phyloP scores from a whole-genome alignment of 2,329 filamentous ascomycete genomes.

The Colletotrichum horii region DNA sequence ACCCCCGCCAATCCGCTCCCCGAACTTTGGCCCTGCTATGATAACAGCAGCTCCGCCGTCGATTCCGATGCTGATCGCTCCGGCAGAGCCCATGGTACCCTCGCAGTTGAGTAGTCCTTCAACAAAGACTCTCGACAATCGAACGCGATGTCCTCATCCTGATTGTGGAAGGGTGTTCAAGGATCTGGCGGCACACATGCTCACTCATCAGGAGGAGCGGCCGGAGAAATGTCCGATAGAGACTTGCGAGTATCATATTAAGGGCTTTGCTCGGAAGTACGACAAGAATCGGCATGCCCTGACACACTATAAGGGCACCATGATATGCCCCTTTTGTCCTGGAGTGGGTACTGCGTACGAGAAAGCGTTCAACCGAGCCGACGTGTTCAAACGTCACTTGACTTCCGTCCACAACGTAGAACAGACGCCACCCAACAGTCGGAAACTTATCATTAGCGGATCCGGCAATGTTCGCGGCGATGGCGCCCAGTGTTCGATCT shows the following conservation, averaged over 20 bases:
- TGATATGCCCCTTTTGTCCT: conserved; percentile 97
- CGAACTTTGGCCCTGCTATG: background rate
- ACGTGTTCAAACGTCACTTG: conserved; percentile 96
- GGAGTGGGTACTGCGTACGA: conserved; percentile 86
- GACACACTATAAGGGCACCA: conserved; percentile 97
- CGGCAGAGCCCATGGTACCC: background rate
- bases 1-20: conserved; percentile 6
- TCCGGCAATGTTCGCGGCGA: conserved; percentile 37
- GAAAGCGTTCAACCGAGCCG: conserved; percentile 94
- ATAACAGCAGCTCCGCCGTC: conserved; percentile 5
- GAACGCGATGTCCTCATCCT: conserved; percentile 59
- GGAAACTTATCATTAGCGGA: conserved; percentile 66
- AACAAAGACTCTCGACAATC: conserved; percentile 41
- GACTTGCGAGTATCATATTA: conserved; percentile 91
- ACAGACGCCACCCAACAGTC: conserved; percentile 89
- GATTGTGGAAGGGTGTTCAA: conserved; percentile 66
- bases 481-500: conserved; percentile 90
- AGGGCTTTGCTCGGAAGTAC: conserved; percentile 95
- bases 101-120: conserved; percentile 30
- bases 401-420: conserved; percentile 94
- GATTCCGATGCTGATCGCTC: background rate
- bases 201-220: conserved; percentile 91
- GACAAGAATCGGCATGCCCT: conserved; percentile 97
- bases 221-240: conserved; percentile 96
- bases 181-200: conserved; percentile 84